Conservation (phyloP, 305 asterid genomes). For the Fraxinus paxiana region DNA sequence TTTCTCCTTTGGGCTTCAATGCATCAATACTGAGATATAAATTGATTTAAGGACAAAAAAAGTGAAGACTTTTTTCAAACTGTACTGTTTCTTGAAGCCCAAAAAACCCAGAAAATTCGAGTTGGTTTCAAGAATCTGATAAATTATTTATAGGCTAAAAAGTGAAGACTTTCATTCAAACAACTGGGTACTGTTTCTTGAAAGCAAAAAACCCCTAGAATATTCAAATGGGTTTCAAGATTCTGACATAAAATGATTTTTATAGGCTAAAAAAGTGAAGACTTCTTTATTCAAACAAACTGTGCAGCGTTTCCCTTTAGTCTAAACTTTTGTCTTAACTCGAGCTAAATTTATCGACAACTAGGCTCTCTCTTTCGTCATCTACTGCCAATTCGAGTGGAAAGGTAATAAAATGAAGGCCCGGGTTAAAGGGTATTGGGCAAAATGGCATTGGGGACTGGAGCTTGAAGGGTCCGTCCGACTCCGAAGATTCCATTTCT, state of each 20-base stretch:
- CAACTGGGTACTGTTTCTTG: conserved; percentile 10
- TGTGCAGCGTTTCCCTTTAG: neutral
- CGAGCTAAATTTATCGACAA: neutral
- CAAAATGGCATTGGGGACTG: neutral
- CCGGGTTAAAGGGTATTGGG: neutral
- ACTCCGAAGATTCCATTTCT: conserved; percentile 34
- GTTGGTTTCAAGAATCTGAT: neutral
- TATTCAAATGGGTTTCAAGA: neutral
- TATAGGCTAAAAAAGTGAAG: neutral
- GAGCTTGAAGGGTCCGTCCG: neutral
- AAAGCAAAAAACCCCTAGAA: neutral
- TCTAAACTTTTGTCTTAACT: neutral
- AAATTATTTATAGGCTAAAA: neutral
- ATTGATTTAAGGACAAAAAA: neutral
- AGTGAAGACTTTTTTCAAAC: neutral
- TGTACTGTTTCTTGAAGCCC: conserved; percentile 3
- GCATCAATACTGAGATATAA: neutral
- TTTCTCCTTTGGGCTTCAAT: neutral
- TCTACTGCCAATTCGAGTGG: neutral
- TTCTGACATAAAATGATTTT: conserved; percentile 10
- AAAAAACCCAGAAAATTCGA: neutral
- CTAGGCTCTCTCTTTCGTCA: neutral
- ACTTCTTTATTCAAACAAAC: neutral
- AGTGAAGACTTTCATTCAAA: neutral
- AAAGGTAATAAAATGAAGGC: neutral